A percentile compares a stretch with the other conserved stretches of the same genome.
phyloP scores from a whole-genome alignment of 495 filamentous ascomycete species.

The Hypoxylon fuscum region DNA sequence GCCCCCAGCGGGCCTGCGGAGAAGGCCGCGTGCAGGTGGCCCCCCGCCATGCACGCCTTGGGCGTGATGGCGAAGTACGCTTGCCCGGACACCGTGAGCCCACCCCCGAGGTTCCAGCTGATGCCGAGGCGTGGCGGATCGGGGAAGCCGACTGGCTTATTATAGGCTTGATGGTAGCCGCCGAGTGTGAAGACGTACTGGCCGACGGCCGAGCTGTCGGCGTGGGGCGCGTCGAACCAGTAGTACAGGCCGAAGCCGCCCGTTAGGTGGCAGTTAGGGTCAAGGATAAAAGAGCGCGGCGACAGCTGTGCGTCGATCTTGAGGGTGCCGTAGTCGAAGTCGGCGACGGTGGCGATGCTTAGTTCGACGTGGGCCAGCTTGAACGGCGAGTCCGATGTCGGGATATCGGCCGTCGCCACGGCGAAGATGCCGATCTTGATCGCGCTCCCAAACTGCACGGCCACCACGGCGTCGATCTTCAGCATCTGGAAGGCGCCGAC shows the following conservation, averaged over 20 bases:
- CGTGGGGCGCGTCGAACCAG: slow-evolving; percentile 53
- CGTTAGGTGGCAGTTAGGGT: slow-evolving; percentile 54
- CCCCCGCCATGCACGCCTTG: slow-evolving; percentile 60
- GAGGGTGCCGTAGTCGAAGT: slow-evolving; percentile 50
- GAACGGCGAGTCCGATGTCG: slow-evolving; percentile 18
- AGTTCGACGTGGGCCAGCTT: slow-evolving; percentile 55
- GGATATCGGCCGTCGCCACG: slow-evolving; percentile 49
- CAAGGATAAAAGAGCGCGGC: slow-evolving; percentile 54
- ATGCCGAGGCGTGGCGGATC: slow-evolving; percentile 56
- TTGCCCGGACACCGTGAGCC: slow-evolving; percentile 51
- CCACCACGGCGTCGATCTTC: slow-evolving; percentile 48
- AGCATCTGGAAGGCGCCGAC: slow-evolving; percentile 56
- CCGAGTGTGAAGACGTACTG: slow-evolving; percentile 64
- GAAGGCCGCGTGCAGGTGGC: slow-evolving; percentile 43
- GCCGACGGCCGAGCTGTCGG: slow-evolving; percentile 40
- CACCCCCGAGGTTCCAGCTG: slow-evolving; percentile 43
- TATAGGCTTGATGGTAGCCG: slow-evolving; percentile 58
- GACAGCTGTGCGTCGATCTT: slow-evolving; percentile 54
- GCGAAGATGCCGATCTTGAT: slow-evolving; percentile 54
- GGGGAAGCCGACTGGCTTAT: slow-evolving; percentile 52
- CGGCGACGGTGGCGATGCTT: slow-evolving; percentile 46
- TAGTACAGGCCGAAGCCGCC: slow-evolving; percentile 59
- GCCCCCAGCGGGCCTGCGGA: slow-evolving; percentile 48
- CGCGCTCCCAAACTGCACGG: slow-evolving; percentile 40
- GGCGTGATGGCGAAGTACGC: slow-evolving; percentile 65